A percentile compares a stretch with the other conserved stretches of the same genome.
Conservation (phyloP, 176 grass and related monocot species). For the Thinopyrum elongatum region DNA sequence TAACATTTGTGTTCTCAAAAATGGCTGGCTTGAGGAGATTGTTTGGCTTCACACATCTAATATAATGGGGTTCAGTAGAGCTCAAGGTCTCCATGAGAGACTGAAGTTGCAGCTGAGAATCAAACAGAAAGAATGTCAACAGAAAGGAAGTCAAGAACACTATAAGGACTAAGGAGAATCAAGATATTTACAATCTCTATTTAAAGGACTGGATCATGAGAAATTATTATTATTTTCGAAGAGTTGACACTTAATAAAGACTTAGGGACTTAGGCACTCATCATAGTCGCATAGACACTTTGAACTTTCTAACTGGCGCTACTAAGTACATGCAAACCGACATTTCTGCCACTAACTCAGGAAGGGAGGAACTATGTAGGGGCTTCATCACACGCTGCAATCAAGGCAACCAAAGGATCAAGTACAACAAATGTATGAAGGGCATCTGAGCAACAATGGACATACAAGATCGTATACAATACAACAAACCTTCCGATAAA, state of each 20-base stretch:
- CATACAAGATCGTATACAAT: not conserved
- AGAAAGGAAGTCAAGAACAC: not conserved
- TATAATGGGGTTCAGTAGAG: constrained; percentile 94
- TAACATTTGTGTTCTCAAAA: constrained; percentile 97
- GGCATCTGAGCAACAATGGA: not conserved
- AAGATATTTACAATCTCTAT: constrained; percentile 16
- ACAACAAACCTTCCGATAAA: not conserved
- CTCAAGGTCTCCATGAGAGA: constrained; percentile 97
- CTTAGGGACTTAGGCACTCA: not conserved
- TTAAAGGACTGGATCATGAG: constrained; percentile 16
- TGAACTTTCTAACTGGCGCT: not conserved
- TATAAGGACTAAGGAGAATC: not conserved
- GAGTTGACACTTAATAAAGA: not conserved
- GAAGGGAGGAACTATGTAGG: constrained; percentile 8
- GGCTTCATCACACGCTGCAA: not conserved
- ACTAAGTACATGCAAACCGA: constrained; percentile 6
- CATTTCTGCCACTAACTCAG: not conserved
- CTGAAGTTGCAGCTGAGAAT: constrained; percentile 96
- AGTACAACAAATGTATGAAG: not conserved
- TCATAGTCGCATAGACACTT: not conserved
- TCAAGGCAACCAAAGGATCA: not conserved
- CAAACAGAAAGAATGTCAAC: constrained; percentile 33
- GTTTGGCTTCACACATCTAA: constrained; percentile 99
- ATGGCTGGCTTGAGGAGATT: constrained; percentile 94
- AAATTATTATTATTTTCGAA: not conserved